Evolutionary conservation across 352 stramenopile genomes (phyloP).

Genomic region (Pythium dissimile): DNA sequence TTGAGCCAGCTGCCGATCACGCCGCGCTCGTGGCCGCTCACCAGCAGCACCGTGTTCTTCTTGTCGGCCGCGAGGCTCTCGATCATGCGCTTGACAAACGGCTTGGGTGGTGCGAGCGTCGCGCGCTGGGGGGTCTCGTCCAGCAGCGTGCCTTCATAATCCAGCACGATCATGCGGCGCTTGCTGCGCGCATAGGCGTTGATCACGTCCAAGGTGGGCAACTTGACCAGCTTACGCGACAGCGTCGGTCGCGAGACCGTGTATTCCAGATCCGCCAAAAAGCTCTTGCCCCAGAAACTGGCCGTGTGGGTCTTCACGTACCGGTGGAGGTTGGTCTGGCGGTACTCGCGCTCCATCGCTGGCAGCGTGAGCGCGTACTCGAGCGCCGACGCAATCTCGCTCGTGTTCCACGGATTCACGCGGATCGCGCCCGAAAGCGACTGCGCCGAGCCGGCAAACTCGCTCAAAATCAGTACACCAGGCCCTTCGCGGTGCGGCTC

Average conservation of each 20-base stretch:
- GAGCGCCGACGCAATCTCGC: slow-evolving; percentile 68
- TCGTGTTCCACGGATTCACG: slow-evolving; percentile 88
- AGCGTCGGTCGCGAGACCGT: slow-evolving; percentile 31
- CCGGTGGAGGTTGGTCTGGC: slow-evolving; percentile 79
- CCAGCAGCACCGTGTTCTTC: slow-evolving; percentile 57
- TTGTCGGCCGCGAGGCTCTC: slow-evolving; percentile 47
- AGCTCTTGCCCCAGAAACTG: slow-evolving; percentile 81
- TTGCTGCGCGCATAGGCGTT: slow-evolving; percentile 55
- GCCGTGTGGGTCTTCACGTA: slow-evolving; percentile 88
- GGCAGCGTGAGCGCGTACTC: slow-evolving; percentile 71
- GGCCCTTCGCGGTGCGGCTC: slow-evolving; percentile 59
- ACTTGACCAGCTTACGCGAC: slow-evolving; percentile 45
- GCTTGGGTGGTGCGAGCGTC: slow-evolving; percentile 49
- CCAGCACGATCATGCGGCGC: slow-evolving; percentile 66
- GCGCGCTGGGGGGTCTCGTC: slow-evolving; percentile 63
- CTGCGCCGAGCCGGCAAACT: slow-evolving; percentile 87
- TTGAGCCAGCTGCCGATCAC: slow-evolving; percentile 77
- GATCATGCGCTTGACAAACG: slow-evolving; percentile 57
- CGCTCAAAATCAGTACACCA: slow-evolving; percentile 82
- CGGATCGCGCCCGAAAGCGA: slow-evolving; percentile 86
- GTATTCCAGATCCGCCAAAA: slow-evolving; percentile 71
- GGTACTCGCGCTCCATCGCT: slow-evolving; percentile 81
- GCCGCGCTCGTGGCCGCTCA: slow-evolving; percentile 59
- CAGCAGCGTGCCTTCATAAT: slow-evolving; percentile 80
- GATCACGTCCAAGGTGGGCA: slow-evolving; percentile 41